Base-by-base conservation (phyloP, 106 monocot genomes). In the Cymbidium sinense region DNA sequence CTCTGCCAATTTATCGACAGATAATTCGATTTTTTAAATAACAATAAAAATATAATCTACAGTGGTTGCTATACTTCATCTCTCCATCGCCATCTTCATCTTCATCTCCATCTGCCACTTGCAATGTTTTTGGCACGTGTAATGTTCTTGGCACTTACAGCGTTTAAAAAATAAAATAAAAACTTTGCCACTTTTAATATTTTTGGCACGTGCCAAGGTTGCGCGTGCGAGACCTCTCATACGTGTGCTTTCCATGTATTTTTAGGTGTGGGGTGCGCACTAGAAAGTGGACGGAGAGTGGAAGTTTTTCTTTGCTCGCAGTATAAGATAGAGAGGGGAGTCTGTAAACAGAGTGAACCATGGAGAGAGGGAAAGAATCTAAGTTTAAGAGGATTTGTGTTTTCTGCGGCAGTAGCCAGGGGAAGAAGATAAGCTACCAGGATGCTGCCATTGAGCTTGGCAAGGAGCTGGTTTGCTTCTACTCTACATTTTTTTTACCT, bases 311-410 rank as follows among this genome's bases (percentile, higher is more conserved):
- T 51, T 13, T 50, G 50, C 75, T 5, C 67, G 54, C 76, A 21
- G 30, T 73, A 58, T 30, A 34, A 58, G 36, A 80, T 52, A 74
- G 76, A 70, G 33, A 81, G 75, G 21, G 75, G 25, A 21, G 74
- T 37, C 61, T 44, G 52, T 75, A 67, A 47, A 74, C 28, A 77
- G 39, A 52, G 52, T 47, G 9, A 44, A 58, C 1, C 27, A 80
- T 64, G 81, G 74, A 83, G 81, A 86, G 81, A 28, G 86, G 73
- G 77, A 73, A 47, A 35, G 82, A 62, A 55, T 88, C 88, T 30
- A 88, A 81, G 81, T 93, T 93, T 81, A 84, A 87, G 58, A 90
- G 93, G 88, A 83, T 93, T 25, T 93, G 93, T 78, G 93, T 93
- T 23, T 93, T 93, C 80, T 93, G 93, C 74, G 93, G 93, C 15